Base-by-base conservation (phyloP, 805 yeast genomes). In the Kazachstania psychrophila region DNA sequence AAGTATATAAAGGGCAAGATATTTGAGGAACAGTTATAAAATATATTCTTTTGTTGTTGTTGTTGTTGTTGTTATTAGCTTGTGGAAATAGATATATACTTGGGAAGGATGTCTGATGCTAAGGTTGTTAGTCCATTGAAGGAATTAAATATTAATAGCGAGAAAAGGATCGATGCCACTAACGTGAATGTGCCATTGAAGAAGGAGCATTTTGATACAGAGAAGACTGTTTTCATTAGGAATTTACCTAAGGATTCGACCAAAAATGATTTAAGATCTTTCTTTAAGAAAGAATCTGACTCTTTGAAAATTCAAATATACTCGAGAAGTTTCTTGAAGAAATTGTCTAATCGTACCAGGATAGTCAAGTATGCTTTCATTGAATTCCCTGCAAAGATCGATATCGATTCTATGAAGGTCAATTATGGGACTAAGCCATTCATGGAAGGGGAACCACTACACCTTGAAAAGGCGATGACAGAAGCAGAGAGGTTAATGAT, bases 301-400 rank as follows among this genome's bases (percentile, higher is more conserved):
- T 33, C 39, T 10, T 51, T 49, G 27, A 47, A 49, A 23, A 51
- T 26, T n/a, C n/a, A n/a, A n/a, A n/a, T n/a, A n/a, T n/a, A n/a
- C n/a, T n/a, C n/a, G n/a, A n/a, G n/a, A n/a, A n/a, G n/a, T n/a
- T n/a, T n/a, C n/a, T n/a, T n/a, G n/a, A n/a, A n/a, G n/a, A n/a
- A n/a, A n/a, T n/a, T n/a, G n/a, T n/a, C n/a, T n/a, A n/a, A n/a
- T n/a, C n/a, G n/a, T n/a, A n/a, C n/a, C n/a, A n/a, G n/a, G n/a
- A n/a, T n/a, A n/a, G n/a, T n/a, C n/a, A n/a, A n/a, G n/a, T 49
- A 45, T 39, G 58, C 57, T 5, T 52, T 54, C 29, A 55, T 53
- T n/a, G 47, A 44, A 33, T 54, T 50, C 34, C 49, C 53, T 16
- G 35, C 37, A 19, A 47, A 44, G 32, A 47, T 54, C 31, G 54